Evolutionary conservation across 768 basidiomycete species (phyloP), one percentile per base, ranked within the genome.

Genomic region (Stropharia rugosoannulata): DNA sequence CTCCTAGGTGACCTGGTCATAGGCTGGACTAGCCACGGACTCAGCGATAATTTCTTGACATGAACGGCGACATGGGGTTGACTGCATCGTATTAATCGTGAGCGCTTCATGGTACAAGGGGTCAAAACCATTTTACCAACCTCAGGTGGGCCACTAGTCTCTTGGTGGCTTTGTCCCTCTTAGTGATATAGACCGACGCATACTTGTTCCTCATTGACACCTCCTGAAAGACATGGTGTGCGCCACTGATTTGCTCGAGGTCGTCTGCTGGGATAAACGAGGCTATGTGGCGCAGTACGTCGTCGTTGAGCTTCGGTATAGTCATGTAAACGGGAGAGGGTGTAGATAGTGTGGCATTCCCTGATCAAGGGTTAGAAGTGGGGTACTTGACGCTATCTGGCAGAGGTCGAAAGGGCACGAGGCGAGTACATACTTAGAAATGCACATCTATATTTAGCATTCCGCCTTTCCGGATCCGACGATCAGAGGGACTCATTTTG

Each of bases 11-110:
- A 65, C 57, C 69, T 71, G 41, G 66, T 66, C 46, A 63, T 66
- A 1, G 67, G 73, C 49, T 70, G 66, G 12, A 79, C 69, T 19
- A 70, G 62, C 79, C 77, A 80, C 22, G 79, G 78, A 43, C 67
- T 61, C 35, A 80, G 68, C 19, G 57, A 63, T 54, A 80, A 63
- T 29, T 68, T 60, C 39, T 66, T 72, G 18, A 78, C 75, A 36
- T 69, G 59, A 5, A 56, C 48, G 12, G 68, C 69, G 15, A 70
- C 64, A 42, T 65, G 7, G 45, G 67, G 61, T 19, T 72, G 61
- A 42, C 71, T 72, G 50, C 36, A 49, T 42, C 35, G 29, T 12
- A 39, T 15, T 39, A 19, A 51, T 35, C 50, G 39, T 25, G 8
- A 7, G 37, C 36, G 19, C 55, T 39, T 46, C 19, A 16, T 29